These are phyloP conservation scores for Herpetomonas samuelpessoai DNA, from an alignment of 208 protist genomes.

Conservation along the genomic window DNA sequence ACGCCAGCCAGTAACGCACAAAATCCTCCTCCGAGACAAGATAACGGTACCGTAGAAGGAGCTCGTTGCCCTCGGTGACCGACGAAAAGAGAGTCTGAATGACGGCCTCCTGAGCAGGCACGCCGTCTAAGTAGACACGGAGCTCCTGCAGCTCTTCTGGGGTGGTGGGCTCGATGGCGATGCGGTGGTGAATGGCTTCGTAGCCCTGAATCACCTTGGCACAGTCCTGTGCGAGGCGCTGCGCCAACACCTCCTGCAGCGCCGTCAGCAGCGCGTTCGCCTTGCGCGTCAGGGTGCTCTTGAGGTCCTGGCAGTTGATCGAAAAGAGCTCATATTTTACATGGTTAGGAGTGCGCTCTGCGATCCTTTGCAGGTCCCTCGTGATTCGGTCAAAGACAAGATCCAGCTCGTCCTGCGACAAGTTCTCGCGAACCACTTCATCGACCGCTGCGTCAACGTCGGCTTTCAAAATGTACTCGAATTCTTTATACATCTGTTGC, in stretches of 20 bases:
- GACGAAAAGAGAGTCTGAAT: slow-evolving; percentile 67
- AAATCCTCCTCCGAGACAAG: slow-evolving; percentile 73
- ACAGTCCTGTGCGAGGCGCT: slow-evolving; percentile 56
- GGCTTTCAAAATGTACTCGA: slow-evolving; percentile 82
- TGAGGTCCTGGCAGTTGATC: slow-evolving; percentile 89
- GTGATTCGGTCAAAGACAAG: slow-evolving; percentile 81
- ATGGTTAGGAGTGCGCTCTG: slow-evolving; percentile 76
- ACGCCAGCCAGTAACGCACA: slow-evolving; percentile 82
- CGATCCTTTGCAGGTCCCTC: slow-evolving; percentile 78
- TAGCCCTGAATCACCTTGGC: slow-evolving; percentile 64
- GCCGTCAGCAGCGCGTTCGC: slow-evolving; percentile 54
- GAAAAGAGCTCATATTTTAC: slow-evolving; percentile 90
- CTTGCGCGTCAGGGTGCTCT: slow-evolving; percentile 56
- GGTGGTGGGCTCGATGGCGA: slow-evolving; percentile 77
- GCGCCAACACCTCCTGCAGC: slow-evolving; percentile 70
- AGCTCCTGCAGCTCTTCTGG: slow-evolving; percentile 91
- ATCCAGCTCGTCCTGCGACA: slow-evolving; percentile 86
- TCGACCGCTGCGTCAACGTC: slow-evolving; percentile 55
- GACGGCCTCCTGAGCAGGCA: slow-evolving; percentile 63
- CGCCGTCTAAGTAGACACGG: slow-evolving; percentile 68
- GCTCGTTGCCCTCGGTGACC: slow-evolving; percentile 78
- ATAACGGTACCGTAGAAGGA: slow-evolving; percentile 83
- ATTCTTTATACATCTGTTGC: slow-evolving; percentile 86
- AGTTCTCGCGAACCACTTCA: slow-evolving; percentile 25
- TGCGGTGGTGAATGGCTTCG: slow-evolving; percentile 60